phyloP scores from a whole-genome alignment of 495 filamentous ascomycete species.

The Annulohypoxylon moriforme region DNA sequence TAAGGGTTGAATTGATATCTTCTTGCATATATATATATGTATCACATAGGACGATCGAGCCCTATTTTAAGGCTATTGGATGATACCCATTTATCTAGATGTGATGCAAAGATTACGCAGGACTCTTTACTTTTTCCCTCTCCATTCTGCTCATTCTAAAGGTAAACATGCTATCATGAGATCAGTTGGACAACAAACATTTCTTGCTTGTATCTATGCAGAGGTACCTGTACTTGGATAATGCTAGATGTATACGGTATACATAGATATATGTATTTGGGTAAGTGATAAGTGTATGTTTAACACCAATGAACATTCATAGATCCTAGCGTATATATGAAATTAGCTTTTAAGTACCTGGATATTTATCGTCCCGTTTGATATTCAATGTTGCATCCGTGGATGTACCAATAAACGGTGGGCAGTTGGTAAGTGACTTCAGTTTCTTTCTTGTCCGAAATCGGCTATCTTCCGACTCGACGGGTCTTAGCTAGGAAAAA shows the following conservation, averaged over 20 bases:
- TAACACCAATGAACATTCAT: background rate
- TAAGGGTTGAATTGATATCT: constrained; percentile 25
- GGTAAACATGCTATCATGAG: background rate
- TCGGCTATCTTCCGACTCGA: constrained; percentile 31
- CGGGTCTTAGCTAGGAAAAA: constrained; percentile 12
- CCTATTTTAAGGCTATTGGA: background rate
- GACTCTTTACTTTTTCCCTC: background rate
- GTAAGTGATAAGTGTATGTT: no score
- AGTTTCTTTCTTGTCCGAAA: constrained; percentile 32
- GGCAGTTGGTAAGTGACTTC: constrained; percentile 28
- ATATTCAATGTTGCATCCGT: background rate
- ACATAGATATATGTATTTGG: background rate
- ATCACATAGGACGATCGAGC: constrained; percentile 7
- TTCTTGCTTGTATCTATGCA: background rate
- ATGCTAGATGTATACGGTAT: background rate
- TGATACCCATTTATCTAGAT: constrained; percentile 17
- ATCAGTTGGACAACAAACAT: no score
- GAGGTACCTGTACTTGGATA: background rate
- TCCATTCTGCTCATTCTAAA: background rate
- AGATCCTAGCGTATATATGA: background rate
- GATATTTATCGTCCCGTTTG: constrained; percentile 17
- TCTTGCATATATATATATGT: constrained; percentile 13
- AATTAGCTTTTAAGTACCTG: background rate
- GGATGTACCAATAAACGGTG: constrained; percentile 22
- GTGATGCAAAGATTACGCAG: constrained; percentile 23